phyloP scores from a whole-genome alignment of 2,329 filamentous ascomycete species.

The Talaromyces atroroseus region DNA sequence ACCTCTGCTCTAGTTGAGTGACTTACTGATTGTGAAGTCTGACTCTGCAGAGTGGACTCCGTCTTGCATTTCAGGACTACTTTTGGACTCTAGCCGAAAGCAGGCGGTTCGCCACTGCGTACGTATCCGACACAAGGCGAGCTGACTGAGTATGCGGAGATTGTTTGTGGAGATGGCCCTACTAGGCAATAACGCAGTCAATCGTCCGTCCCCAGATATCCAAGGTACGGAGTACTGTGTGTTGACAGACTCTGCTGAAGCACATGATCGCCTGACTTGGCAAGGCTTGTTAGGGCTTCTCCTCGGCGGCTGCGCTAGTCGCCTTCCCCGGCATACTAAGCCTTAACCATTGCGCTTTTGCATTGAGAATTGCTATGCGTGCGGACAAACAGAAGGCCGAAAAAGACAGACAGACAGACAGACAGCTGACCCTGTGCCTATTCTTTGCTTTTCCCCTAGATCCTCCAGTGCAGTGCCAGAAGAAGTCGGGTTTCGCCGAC shows the following conservation, averaged over 20 bases:
- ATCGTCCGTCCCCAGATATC: not conserved
- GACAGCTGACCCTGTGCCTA: too few species aligned
- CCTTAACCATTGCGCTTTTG: not conserved
- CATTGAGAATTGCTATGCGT: not conserved
- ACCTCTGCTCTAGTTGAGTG: too few species aligned
- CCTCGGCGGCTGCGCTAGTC: conserved; percentile 8
- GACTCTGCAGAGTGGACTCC: too few species aligned
- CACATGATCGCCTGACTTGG: not conserved
- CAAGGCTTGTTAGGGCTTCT: not conserved
- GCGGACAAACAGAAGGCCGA: not conserved
- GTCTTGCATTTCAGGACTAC: too few species aligned
- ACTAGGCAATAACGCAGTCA: not conserved
- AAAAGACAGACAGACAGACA: too few species aligned
- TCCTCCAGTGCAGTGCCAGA: too few species aligned
- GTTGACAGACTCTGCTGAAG: not conserved
- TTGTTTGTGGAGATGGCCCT: not conserved
- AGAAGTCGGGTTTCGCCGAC: too few species aligned
- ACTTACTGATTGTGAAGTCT: too few species aligned
- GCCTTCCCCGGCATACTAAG: not conserved
- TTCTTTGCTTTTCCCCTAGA: too few species aligned
- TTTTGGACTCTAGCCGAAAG: not conserved
- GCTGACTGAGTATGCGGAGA: not conserved
- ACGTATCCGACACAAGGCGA: not conserved
- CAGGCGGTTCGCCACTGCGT: not conserved
- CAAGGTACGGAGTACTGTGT: not conserved